Base-by-base conservation (phyloP, 768 basidiomycete species). In the Kwoniella mangroviensis region DNA sequence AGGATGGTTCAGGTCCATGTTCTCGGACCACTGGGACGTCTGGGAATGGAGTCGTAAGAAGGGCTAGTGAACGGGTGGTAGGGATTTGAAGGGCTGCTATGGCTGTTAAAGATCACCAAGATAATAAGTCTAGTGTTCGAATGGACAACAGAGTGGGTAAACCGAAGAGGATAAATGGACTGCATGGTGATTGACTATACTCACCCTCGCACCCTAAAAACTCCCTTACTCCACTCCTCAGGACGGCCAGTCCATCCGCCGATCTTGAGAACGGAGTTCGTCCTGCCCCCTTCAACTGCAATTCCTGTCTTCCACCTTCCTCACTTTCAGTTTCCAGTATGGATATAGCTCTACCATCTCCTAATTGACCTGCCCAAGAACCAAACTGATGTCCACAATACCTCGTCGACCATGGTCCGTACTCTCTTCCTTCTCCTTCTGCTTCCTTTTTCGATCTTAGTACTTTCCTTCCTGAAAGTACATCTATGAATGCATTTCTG, bases 201-300 rank as follows among this genome's bases (percentile, higher is more conserved):
- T 69, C 72, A 89, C 92, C 92, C 90, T 98, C 96, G 2, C 93
- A 91, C 53, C 93, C 91, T 10, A 98, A 88, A 75, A 90, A 98
- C 84, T 98, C 97, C 57, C 96, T 90, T 34, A 98, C 90, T 4
- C 93, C 95, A 52, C 93, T 94, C 28, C 97, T 90, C n/a, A 94
- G 84, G 2, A 98, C 96, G 0, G 97, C 97, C 19, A 99, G 86
- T 0, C 97, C 97, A 81, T 98, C 97, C 3, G 97, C 96, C 62
- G 86, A 87, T 26, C 97, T 88, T 0, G 93, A 92, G 84, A 95
- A 98, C 0, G 97, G 95, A 0, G 96, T 98, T 12, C 97, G 87
- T 0, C 97, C 97, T 0, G 90, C 88, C 1, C 97, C 97, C 81
- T 98, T 99, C 73, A 99, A 88, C 82, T 98, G 97, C 10, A 99